These are phyloP conservation scores for Cinchona pubescens DNA, from an alignment of 257 asterid genomes.

Conservation along the genomic window DNA sequence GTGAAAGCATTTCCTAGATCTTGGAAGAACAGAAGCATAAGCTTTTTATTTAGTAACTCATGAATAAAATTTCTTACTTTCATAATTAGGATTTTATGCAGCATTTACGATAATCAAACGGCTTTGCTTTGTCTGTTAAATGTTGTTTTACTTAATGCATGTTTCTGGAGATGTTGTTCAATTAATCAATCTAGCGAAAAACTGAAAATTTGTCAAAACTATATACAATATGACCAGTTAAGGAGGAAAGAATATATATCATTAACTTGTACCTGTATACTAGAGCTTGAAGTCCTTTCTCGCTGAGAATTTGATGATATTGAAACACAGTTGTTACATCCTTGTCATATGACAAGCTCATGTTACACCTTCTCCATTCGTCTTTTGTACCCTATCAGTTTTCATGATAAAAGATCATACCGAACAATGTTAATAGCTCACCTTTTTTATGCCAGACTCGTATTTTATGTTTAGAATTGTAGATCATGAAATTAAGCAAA, in stretches of 20 bases:
- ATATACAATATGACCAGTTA: not conserved
- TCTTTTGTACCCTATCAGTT: conserved; percentile 17
- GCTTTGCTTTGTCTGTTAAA: too few species aligned
- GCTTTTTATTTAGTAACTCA: too few species aligned
- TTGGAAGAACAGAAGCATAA: too few species aligned
- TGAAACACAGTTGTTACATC: conserved; percentile 9
- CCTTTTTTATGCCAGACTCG: too few species aligned
- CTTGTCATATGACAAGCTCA: not conserved
- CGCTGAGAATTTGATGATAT: conserved; percentile 17
- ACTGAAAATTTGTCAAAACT: not conserved
- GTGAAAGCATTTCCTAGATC: too few species aligned
- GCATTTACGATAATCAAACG: too few species aligned
- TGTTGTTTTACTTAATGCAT: too few species aligned
- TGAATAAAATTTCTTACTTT: too few species aligned
- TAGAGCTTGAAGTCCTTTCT: conserved; percentile 10
- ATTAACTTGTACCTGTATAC: conserved; percentile 21
- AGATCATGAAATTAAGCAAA: too few species aligned
- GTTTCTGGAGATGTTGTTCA: not conserved
- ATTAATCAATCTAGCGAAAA: not conserved
- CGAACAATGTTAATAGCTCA: too few species aligned
- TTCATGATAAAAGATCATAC: not conserved
- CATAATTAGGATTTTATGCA: not conserved
- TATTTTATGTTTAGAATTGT: too few species aligned
- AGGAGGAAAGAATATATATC: not conserved
- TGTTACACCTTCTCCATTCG: conserved; percentile 26